Conservation (phyloP, 257 asterid genomes). For the Lithospermum erythrorhizon region DNA sequence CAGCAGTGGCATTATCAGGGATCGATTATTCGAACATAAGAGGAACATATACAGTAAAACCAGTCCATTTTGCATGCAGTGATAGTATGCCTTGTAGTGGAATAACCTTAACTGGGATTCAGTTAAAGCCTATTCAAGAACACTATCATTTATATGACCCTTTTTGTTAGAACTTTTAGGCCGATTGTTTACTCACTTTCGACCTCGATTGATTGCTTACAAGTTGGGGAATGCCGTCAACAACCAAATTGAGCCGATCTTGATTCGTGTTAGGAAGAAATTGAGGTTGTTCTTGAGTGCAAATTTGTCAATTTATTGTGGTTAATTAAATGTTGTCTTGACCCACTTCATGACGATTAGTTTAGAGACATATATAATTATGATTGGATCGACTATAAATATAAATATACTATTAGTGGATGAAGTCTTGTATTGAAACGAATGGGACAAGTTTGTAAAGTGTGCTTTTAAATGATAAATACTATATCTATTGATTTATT, state of each 20-base stretch:
- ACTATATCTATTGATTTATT: no score
- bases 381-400: slow-evolving; percentile 21
- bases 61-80: slow-evolving; percentile 86
- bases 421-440: not conserved
- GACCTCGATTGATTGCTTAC: slow-evolving; percentile 61
- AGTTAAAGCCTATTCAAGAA: slow-evolving; percentile 50
- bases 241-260: slow-evolving; percentile 44
- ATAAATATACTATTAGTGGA: slow-evolving; percentile 2
- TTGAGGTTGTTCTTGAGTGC: slow-evolving; percentile 23
- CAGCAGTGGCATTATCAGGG: slow-evolving; percentile 70
- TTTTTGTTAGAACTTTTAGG: slow-evolving; percentile 79
- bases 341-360: slow-evolving; percentile 47
- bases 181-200: slow-evolving; percentile 55
- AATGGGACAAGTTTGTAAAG: not conserved
- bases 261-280: slow-evolving; percentile 43
- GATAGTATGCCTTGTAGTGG: slow-evolving; percentile 76
- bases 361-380: slow-evolving; percentile 23
- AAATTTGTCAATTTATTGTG: slow-evolving; percentile 61
- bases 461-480: not conserved
- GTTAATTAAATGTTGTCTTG: slow-evolving; percentile 51
- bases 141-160: slow-evolving; percentile 76
- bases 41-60: slow-evolving; percentile 90
- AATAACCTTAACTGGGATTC: slow-evolving; percentile 52
- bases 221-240: slow-evolving; percentile 55
- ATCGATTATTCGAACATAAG: slow-evolving; percentile 58